Evolutionary conservation across 1,139 yeast species (phyloP), one percentile per base, ranked within the genome.

Genomic region (Cylindricascospora bacillispora): DNA sequence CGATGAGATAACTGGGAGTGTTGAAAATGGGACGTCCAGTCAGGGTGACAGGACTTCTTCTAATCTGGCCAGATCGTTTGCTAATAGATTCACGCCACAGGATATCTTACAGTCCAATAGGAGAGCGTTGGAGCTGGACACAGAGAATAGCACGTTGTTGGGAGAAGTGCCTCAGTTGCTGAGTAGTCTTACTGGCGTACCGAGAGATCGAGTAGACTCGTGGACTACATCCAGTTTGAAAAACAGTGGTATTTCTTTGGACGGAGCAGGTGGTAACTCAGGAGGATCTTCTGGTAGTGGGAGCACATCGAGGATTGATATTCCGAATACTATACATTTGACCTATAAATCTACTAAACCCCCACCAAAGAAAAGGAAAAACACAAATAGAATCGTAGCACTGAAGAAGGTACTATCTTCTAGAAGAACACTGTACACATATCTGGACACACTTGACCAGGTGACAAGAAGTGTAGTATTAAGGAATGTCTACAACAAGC

Each of bases 341-440:
- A 37, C 52, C 16, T 54, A 54, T 36, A 43, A 43, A 24, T 53
- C 56, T 7, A 53, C 55, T 15, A 53, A 50, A 29, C 54, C 49
- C 5, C 51, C 54, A 6, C 38, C 35, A 16, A 47, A 27, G 29
- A 29, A 45, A 24, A 43, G 44, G 33, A 52, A 48, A 21, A 47
- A 43, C 27, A 47, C 56, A 6, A 50, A 50, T 30, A 41, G 57
- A 27, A 34, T 41, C 4, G 47, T 44, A 6, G 51, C 53, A 4
- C 32, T 52, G 24, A 49, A 46, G 33, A 54, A 52, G 32, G 43
- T 46, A 1, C 31, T 53, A 23, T 34, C 46, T 0, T 43, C 54
- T 19, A 44, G 44, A 10, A 43, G 59, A 32, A 40, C 49, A 3
- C 30, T 53, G 4, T 44, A 46, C 31, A 45, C 53, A 15, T 53